Evolutionary conservation across 768 basidiomycete species (phyloP).

Genomic region (Tricholoma matsutake): DNA sequence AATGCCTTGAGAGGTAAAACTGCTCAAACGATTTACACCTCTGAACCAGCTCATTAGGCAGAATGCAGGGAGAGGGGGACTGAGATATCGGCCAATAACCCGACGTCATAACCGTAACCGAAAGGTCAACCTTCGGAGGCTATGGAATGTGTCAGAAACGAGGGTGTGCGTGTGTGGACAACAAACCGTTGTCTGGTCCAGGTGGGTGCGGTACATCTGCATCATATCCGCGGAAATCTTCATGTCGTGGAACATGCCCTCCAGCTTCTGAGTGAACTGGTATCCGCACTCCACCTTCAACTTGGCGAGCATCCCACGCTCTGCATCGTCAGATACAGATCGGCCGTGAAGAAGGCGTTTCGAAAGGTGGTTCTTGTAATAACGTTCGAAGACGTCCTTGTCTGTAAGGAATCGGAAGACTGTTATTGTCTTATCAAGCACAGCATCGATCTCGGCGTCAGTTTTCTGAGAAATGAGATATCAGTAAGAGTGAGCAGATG

Average conservation of each 20-base stretch:
- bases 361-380: slow-evolving; percentile 95
- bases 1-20: slow-evolving; percentile 88
- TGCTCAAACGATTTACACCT: slow-evolving; percentile 78
- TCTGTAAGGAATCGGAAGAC: slow-evolving; percentile 93
- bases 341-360: slow-evolving; percentile 84
- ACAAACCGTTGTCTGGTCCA: slow-evolving; percentile 61
- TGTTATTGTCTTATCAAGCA: slow-evolving; percentile 94
- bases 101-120: slow-evolving; percentile 91
- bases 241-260: slow-evolving; percentile 99
- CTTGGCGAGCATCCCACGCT: slow-evolving; percentile 95
- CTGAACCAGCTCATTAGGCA: slow-evolving; percentile 62
- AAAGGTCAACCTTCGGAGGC: slow-evolving; percentile 76
- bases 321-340: slow-evolving; percentile 95
- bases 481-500: neutral
- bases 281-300: slow-evolving; percentile 95
- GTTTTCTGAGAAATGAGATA: slow-evolving; percentile 66
- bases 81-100: slow-evolving; percentile 93
- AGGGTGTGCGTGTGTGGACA: neutral
- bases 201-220: slow-evolving; percentile 62
- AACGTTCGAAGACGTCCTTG: slow-evolving; percentile 97
- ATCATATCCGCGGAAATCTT: slow-evolving; percentile 81
- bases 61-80: slow-evolving; percentile 56
- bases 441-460: slow-evolving; percentile 83
- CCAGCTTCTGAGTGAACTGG: slow-evolving; percentile 96
- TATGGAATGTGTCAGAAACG: slow-evolving; percentile 27